Percentiles rank a stretch among this genome's conserved stretches.
Evolutionary conservation across 163 green algal species (phyloP).

Genomic region (Scenedesmus sp.): DNA sequence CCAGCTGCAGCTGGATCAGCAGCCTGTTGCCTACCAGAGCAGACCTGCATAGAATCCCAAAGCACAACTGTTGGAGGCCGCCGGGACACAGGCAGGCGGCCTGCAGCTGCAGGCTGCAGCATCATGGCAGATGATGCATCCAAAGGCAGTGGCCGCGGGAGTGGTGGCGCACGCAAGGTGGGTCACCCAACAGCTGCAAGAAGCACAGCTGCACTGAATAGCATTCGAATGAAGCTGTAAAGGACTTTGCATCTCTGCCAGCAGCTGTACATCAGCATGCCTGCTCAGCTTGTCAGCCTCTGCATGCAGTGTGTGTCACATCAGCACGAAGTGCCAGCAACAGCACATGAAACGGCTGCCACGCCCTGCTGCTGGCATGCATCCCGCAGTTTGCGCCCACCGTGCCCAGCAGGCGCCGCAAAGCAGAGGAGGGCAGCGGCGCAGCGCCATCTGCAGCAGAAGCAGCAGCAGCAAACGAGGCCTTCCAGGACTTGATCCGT

Average conservation of each 20-base stretch:
- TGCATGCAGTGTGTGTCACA: not conserved
- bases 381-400: constrained; percentile 41
- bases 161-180: not conserved
- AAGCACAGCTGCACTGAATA: not conserved
- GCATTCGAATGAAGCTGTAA: too few species aligned
- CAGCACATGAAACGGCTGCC: not conserved
- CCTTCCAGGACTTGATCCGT: constrained; percentile 44
- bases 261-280: not conserved
- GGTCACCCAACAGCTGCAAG: not conserved
- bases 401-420: constrained; percentile 44
- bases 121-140: not conserved
- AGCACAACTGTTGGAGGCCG: not conserved
- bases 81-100: not conserved
- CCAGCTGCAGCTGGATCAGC: not conserved
- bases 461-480: constrained; percentile 47
- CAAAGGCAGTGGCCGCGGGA: not conserved
- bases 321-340: not conserved
- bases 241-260: not conserved
- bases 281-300: not conserved
- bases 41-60: not conserved
- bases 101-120: not conserved
- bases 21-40: not conserved
- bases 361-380: not conserved
- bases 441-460: constrained; percentile 37
- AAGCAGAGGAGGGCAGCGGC: not conserved